A percentile compares a stretch with the other conserved stretches of the same genome.
These are phyloP conservation scores for Fusarium austroafricanum DNA, from an alignment of 2,329 filamentous ascomycete species.

Conservation along the genomic window DNA sequence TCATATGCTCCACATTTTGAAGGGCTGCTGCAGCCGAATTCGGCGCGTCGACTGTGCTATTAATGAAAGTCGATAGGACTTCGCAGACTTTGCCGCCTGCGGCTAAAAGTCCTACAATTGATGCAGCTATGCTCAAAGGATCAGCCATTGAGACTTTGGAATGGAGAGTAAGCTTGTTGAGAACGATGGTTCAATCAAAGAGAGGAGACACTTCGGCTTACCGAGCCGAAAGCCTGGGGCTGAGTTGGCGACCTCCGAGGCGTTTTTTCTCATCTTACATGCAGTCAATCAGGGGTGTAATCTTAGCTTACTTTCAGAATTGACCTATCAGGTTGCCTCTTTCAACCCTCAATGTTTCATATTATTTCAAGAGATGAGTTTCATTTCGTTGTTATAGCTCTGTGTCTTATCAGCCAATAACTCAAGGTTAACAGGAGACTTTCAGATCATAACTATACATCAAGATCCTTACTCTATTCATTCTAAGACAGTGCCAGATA, in stretches of 20 bases:
- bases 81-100: slow-evolving; percentile 9
- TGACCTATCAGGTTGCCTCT: background rate
- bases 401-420: background rate
- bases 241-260: background rate
- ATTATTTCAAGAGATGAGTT: background rate
- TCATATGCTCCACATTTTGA: slow-evolving; percentile 2
- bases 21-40: background rate
- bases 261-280: background rate
- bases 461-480: no score
- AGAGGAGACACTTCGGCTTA: background rate
- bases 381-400: no score
- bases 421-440: background rate
- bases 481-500: no score
- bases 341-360: background rate
- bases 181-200: background rate
- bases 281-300: background rate
- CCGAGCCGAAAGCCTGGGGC: background rate
- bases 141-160: background rate
- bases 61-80: slow-evolving; percentile 1
- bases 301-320: background rate
- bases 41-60: background rate
- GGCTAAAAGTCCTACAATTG: slow-evolving; percentile 1
- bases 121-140: slow-evolving; percentile 9
- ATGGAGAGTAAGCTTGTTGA: background rate
- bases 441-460: background rate